A percentile compares a stretch with the other conserved stretches of the same genome.
phyloP scores from a whole-genome alignment of 148 eudicot species.

The Amaranthus palmeri region DNA sequence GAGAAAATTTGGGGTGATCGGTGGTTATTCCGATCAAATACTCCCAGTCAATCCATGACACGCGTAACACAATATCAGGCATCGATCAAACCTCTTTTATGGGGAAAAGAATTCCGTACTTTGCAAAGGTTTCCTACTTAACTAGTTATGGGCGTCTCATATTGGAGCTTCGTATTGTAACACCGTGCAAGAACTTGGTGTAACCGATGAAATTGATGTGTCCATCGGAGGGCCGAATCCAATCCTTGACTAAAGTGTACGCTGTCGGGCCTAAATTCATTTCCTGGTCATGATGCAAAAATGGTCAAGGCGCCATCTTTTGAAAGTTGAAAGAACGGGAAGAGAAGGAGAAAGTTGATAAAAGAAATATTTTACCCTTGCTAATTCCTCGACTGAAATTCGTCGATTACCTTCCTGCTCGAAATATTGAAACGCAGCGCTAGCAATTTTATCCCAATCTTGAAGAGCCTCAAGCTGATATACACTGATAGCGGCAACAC shows the following conservation, averaged over 20 bases:
- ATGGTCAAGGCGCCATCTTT: conserved; percentile 7
- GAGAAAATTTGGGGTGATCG: not conserved
- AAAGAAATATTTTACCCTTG: conserved; percentile 43
- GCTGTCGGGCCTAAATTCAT: conserved; percentile 60
- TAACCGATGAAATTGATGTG: conserved; percentile 77
- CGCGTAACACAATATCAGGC: conserved; percentile 13
- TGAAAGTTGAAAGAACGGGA: not conserved
- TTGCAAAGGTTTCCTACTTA: not conserved
- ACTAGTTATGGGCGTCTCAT: conserved; percentile 52
- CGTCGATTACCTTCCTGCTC: conserved; percentile 75
- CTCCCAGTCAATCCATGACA: not conserved
- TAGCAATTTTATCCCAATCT: conserved; percentile 76
- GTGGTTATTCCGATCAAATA: not conserved
- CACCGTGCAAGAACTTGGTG: conserved; percentile 95
- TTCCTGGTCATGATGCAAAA: conserved; percentile 45
- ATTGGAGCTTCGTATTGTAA: conserved; percentile 58
- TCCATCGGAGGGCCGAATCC: conserved; percentile 81
- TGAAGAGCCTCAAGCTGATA: conserved; percentile 93
- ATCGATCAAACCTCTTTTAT: not conserved
- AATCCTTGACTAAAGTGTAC: conserved; percentile 71
- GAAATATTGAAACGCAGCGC: conserved; percentile 54
- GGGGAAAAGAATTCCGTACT: not conserved
- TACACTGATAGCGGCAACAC: conserved; percentile 79
- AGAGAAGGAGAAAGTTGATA: not conserved
- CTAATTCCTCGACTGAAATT: conserved; percentile 65